Evolutionary conservation across 2,329 filamentous ascomycete species (phyloP).

Genomic region (Canariomyces notabilis): DNA sequence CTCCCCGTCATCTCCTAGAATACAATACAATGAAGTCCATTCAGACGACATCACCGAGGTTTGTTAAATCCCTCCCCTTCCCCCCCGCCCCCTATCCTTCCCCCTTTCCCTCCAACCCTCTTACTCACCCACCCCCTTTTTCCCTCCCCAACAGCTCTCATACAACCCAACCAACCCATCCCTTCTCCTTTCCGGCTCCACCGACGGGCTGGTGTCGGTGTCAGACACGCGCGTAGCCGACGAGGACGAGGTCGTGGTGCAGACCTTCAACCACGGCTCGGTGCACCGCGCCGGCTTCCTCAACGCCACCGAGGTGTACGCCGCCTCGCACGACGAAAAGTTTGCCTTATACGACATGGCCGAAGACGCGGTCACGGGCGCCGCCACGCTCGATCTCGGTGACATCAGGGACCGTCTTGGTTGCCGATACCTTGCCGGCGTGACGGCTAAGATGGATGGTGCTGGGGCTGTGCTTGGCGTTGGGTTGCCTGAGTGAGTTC

Average conservation of each 20-base stretch:
- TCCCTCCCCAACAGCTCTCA: constrained; percentile 39
- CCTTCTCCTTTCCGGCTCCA: constrained; percentile 69
- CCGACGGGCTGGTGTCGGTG: constrained; percentile 73
- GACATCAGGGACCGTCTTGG: constrained; percentile 61
- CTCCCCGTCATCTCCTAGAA: constrained; percentile 40
- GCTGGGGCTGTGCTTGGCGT: constrained; percentile 57
- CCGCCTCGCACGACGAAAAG: constrained; percentile 72
- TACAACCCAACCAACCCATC: constrained; percentile 57
- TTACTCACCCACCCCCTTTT: neutral
- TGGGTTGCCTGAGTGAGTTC: constrained; percentile 62
- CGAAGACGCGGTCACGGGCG: constrained; percentile 56
- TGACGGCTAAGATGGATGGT: constrained; percentile 55
- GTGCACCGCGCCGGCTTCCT: constrained; percentile 73
- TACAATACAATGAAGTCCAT: constrained; percentile 60
- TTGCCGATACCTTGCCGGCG: constrained; percentile 70
- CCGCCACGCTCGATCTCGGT: constrained; percentile 55
- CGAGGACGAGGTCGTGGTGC: constrained; percentile 72
- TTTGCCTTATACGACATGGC: constrained; percentile 68
- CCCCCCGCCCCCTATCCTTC: neutral
- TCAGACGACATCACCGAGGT: constrained; percentile 63
- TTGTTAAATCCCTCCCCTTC: neutral
- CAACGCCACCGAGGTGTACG: constrained; percentile 59
- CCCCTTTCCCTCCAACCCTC: neutral
- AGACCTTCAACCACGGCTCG: constrained; percentile 74
- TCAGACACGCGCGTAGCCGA: constrained; percentile 66